A percentile compares a stretch with the other conserved stretches of the same genome.
Conservation (phyloP, 495 filamentous ascomycete species). For the Penicillium antarcticum region DNA sequence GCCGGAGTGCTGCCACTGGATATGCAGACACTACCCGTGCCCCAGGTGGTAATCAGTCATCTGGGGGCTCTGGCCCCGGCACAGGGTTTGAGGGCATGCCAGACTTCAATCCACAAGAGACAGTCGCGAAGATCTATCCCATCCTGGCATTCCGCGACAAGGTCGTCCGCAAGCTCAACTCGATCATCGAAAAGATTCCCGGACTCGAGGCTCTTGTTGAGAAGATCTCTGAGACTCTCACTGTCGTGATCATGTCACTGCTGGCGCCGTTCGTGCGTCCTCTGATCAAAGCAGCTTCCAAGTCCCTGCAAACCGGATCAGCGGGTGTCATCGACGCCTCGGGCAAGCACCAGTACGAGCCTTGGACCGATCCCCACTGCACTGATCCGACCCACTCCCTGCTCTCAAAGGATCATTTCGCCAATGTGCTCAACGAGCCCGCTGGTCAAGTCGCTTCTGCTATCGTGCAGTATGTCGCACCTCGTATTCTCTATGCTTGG, state of each 20-base stretch:
- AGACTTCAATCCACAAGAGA: conserved; percentile 79
- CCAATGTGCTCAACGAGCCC: conserved; percentile 84
- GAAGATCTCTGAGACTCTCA: conserved; percentile 86
- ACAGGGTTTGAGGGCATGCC: conserved; percentile 67
- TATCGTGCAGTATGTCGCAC: conserved; percentile 79
- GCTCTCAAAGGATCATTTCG: conserved; percentile 95
- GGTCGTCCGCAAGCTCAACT: conserved; percentile 78
- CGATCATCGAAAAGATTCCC: conserved; percentile 86
- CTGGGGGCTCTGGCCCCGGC: conserved; percentile 35
- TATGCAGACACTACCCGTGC: conserved; percentile 23
- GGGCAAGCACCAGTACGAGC: conserved; percentile 82
- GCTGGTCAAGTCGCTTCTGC: conserved; percentile 77
- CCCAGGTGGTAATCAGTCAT: conserved; percentile 10
- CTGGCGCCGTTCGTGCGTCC: conserved; percentile 87
- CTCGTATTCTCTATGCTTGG: conserved; percentile 87
- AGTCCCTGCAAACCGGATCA: conserved; percentile 79
- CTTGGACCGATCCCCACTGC: conserved; percentile 82
- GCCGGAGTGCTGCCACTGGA: conserved; percentile 26
- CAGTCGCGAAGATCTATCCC: conserved; percentile 82
- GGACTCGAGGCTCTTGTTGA: conserved; percentile 83
- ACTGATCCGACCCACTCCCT: conserved; percentile 93
- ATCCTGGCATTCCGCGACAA: conserved; percentile 93
- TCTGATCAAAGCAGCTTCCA: conserved; percentile 82
- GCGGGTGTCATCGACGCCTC: conserved; percentile 74
- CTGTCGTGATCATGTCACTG: conserved; percentile 84